A percentile compares a stretch with the other conserved stretches of the same genome.
phyloP scores from a whole-genome alignment of 2,329 filamentous ascomycete species.

The Zymoseptoria tritici region DNA sequence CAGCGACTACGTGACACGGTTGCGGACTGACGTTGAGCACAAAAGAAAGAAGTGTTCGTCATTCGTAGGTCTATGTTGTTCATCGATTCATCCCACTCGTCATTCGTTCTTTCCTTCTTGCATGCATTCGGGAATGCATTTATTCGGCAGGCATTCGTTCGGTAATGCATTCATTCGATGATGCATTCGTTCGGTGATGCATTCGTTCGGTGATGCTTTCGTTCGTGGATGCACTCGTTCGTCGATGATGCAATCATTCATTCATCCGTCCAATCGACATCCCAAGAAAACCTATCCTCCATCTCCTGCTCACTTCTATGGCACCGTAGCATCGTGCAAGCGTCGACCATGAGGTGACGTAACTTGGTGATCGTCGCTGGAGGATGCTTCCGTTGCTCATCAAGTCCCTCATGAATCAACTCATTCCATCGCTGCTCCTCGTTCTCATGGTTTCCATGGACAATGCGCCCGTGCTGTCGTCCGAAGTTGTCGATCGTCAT shows the following conservation, averaged over 20 bases:
- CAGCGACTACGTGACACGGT: neutral
- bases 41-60: neutral
- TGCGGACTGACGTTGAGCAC: neutral
- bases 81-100: neutral
- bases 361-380: neutral
- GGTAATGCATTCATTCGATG: neutral
- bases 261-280: too few relatives aligned
- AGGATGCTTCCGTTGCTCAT: neutral
- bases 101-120: neutral
- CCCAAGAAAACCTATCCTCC: too few relatives aligned
- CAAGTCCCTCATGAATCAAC: neutral
- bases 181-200: neutral
- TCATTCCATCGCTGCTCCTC: neutral
- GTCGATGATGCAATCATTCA: too few relatives aligned
- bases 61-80: neutral
- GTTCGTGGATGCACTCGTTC: too few relatives aligned
- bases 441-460: neutral
- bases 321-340: too few relatives aligned
- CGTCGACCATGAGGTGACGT: too few relatives aligned
- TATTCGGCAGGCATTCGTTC: neutral
- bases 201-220: neutral
- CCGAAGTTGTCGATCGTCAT: neutral
- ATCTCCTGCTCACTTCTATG: too few relatives aligned
- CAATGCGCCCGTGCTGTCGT: neutral
- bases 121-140: neutral